Evolutionary conservation across 352 stramenopile species (phyloP).

Genomic region (Phytophthora quininea): DNA sequence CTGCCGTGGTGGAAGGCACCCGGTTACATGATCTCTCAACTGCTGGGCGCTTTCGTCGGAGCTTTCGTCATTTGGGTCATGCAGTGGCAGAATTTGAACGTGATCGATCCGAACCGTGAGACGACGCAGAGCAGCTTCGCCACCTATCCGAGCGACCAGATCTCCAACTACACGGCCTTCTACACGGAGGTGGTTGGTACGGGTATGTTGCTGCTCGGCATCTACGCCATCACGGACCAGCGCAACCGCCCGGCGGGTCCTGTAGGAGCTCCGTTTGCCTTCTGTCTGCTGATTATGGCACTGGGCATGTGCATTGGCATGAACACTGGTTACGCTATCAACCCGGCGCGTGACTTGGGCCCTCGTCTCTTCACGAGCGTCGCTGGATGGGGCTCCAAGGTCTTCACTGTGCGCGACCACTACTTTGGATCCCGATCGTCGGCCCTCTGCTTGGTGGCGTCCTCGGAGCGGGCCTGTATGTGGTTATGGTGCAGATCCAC

Average conservation of each 20-base stretch:
- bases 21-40: slow-evolving; percentile 47
- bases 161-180: slow-evolving; percentile 45
- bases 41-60: slow-evolving; percentile 41
- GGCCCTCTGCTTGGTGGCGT: slow-evolving; percentile 41
- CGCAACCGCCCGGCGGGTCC: slow-evolving; percentile 36
- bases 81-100: slow-evolving; percentile 51
- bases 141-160: slow-evolving; percentile 39
- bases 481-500: slow-evolving; percentile 48
- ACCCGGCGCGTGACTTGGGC: slow-evolving; percentile 54
- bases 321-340: slow-evolving; percentile 59
- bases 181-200: slow-evolving; percentile 48
- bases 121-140: slow-evolving; percentile 42
- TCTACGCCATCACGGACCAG: slow-evolving; percentile 46
- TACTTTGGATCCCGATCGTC: slow-evolving; percentile 64
- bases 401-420: slow-evolving; percentile 43
- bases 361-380: slow-evolving; percentile 39
- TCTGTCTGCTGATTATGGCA: slow-evolving; percentile 43
- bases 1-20: slow-evolving; percentile 53
- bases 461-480: slow-evolving; percentile 42
- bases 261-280: slow-evolving; percentile 27
- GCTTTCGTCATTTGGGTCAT: slow-evolving; percentile 45
- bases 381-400: slow-evolving; percentile 47
- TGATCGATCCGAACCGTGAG: slow-evolving; percentile 44
- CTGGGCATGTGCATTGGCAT: slow-evolving; percentile 60
- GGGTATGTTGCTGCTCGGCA: slow-evolving; percentile 44